Evolutionary conservation across 1,284 basidiomycete species (phyloP).

Genomic region (Trichosporon sp.): DNA sequence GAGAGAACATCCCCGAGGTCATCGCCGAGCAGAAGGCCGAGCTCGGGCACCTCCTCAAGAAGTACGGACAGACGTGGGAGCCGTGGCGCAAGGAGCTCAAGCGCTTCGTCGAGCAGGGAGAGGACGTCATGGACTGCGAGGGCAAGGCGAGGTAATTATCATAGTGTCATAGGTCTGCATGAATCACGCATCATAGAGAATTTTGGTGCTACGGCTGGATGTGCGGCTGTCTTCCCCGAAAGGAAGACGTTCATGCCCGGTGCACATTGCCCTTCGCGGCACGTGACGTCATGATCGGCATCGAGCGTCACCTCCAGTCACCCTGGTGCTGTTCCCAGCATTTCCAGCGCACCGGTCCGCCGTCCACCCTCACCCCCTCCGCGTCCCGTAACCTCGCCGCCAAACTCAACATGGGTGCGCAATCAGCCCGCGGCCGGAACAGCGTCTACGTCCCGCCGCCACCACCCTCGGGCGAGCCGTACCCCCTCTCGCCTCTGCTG

Average conservation of each 20-base stretch:
- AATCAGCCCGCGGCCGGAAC: background rate
- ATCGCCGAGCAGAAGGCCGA: slow-evolving; percentile 79
- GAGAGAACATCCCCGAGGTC: slow-evolving; percentile 76
- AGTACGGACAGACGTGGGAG: slow-evolving; percentile 76
- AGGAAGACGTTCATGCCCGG: too few species aligned
- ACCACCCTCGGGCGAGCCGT: background rate
- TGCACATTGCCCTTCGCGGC: background rate
- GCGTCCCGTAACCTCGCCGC: background rate
- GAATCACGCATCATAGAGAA: background rate
- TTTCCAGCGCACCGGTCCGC: background rate
- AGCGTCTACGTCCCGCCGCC: background rate
- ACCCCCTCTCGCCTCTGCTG: background rate
- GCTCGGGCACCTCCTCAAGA: slow-evolving; percentile 65
- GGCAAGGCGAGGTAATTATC: slow-evolving; percentile 17
- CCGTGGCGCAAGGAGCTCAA: slow-evolving; percentile 77
- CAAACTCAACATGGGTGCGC: background rate
- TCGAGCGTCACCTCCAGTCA: background rate
- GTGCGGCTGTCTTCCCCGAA: too few species aligned
- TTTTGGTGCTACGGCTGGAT: too few species aligned
- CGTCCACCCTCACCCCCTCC: background rate
- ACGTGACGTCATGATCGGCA: background rate
- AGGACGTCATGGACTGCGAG: slow-evolving; percentile 57
- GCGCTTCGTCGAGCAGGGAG: slow-evolving; percentile 72
- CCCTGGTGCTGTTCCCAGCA: background rate
- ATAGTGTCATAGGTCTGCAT: background rate